Base-by-base conservation (phyloP, 2,329 filamentous ascomycete genomes). In the Exophiala mesophila region DNA sequence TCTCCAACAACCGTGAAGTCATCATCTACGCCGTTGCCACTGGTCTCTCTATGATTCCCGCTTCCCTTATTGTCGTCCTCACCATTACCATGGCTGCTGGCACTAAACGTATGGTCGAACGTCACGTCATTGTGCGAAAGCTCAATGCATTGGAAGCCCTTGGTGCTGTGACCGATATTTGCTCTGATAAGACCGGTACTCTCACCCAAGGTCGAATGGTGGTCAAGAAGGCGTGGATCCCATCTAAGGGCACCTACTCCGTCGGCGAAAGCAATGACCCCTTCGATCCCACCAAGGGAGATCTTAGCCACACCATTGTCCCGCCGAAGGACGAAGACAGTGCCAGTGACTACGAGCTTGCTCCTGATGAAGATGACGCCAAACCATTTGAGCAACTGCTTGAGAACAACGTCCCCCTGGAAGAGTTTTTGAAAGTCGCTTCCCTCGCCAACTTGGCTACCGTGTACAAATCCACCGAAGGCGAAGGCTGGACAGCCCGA, bases 361-460 rank as follows among this genome's bases (percentile, higher is more conserved):
- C 32, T 13, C 26, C 60, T 1, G 59, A 59, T 8, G 49, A 44
- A 2, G 68, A 64, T 18, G 57, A 20, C 17, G 18, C 15, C 51
- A 62, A 15, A 16, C 60, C 10, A 45, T 59, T n/a, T 15, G 12
- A 23, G 15, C 10, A 32, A 3, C 13, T 35, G 15, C 7, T 34
- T 6, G 10, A 52, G 50, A 54, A 63, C 4, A 28, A 34, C 17
- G 15, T 10, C 26, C 18, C 32, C 5, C 20, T 36, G 8, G 36
- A 39, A 45, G 67, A 75, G 4, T 82, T 77, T 52, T 70, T 85
- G 29, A 74, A 79, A 41, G 72, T 82, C 18, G 77, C 80, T 4
- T 76, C 80, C 0, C 70, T 84, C 35, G 80, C 80, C 29, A 85
- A 85, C 53, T 65, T 85, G 16, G 79, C 81, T 2, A 73, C 73